A percentile compares a stretch with the other conserved stretches of the same genome.
Evolutionary conservation across 2,329 filamentous ascomycete genomes (phyloP).

Genomic region (Talaromyces funiculosus): DNA sequence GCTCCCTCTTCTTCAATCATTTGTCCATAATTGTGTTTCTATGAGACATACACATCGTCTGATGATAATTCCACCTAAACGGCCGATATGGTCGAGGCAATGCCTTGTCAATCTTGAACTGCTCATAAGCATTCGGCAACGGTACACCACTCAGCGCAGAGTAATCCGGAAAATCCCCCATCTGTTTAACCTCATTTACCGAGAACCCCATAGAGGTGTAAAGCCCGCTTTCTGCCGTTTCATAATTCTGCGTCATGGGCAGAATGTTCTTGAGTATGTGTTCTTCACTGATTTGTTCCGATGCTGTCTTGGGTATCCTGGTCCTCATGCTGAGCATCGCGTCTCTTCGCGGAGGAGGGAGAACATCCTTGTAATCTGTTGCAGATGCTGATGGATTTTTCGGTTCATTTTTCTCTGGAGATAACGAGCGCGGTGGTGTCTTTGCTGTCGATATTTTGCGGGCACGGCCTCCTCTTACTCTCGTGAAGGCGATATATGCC

Average conservation of each 20-base stretch:
- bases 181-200: slow-evolving; percentile 59
- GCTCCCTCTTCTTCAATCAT: background rate
- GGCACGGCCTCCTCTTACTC: slow-evolving; percentile 30
- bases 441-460: slow-evolving; percentile 43
- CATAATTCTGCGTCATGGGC: slow-evolving; percentile 39
- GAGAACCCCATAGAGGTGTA: slow-evolving; percentile 66
- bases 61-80: slow-evolving; percentile 78
- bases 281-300: slow-evolving; percentile 25
- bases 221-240: slow-evolving; percentile 29
- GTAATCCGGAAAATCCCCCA: slow-evolving; percentile 78
- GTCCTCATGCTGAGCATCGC: slow-evolving; percentile 33
- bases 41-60: slow-evolving; percentile 84
- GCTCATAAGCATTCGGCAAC: slow-evolving; percentile 56
- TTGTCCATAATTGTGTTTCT: background rate
- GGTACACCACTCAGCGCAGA: slow-evolving; percentile 68
- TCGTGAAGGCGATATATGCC: slow-evolving; percentile 25
- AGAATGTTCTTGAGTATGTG: slow-evolving; percentile 32
- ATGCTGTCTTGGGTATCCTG: slow-evolving; percentile 16
- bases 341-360: slow-evolving; percentile 51
- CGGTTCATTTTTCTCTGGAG: slow-evolving; percentile 41
- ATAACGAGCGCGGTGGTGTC: slow-evolving; percentile 51
- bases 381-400: slow-evolving; percentile 22
- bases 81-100: slow-evolving; percentile 71
- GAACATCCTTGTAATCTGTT: slow-evolving; percentile 40
- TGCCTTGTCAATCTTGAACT: slow-evolving; percentile 65